These are phyloP conservation scores for Nannochloris sp. DNA, from an alignment of 139 green algal genomes.

Conservation along the genomic window DNA sequence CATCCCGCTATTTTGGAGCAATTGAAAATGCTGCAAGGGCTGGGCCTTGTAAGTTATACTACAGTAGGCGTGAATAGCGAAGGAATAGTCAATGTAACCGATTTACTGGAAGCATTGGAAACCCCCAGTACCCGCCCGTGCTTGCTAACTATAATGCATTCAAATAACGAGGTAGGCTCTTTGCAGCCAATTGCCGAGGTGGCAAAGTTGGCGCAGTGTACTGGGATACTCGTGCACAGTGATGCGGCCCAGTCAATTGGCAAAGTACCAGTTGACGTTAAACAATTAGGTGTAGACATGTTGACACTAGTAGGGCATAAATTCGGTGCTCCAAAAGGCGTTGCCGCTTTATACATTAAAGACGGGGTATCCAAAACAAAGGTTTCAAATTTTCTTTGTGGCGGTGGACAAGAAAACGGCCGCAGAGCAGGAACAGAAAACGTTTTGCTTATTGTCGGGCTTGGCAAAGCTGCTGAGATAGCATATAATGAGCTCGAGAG, in stretches of 20 bases:
- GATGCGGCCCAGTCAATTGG: slow-evolving; percentile 73
- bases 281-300: slow-evolving; percentile 58
- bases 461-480: slow-evolving; percentile 61
- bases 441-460: slow-evolving; percentile 52
- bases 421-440: slow-evolving; percentile 66
- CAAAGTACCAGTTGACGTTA: slow-evolving; percentile 63
- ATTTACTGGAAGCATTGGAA: slow-evolving; percentile 22
- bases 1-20: slow-evolving; percentile 61
- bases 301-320: slow-evolving; percentile 76
- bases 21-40: slow-evolving; percentile 8
- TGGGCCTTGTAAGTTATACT: slow-evolving; percentile 39
- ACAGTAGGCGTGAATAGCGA: slow-evolving; percentile 44
- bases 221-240: slow-evolving; percentile 48
- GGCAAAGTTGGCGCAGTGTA: slow-evolving; percentile 3
- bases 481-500: slow-evolving; percentile 30
- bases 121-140: slow-evolving; percentile 17
- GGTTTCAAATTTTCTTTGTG: slow-evolving; percentile 43
- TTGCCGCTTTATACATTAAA: slow-evolving; percentile 70
- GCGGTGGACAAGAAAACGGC: slow-evolving; percentile 48
- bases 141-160: slow-evolving; percentile 76
- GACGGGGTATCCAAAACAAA: slow-evolving; percentile 16
- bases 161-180: slow-evolving; percentile 70
- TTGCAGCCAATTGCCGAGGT: slow-evolving; percentile 46
- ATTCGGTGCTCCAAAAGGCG: slow-evolving; percentile 79
- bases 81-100: slow-evolving; percentile 42